These are phyloP conservation scores for Sporothrix mexicana DNA, from an alignment of 2,329 filamentous ascomycete species.

Conservation along the genomic window DNA sequence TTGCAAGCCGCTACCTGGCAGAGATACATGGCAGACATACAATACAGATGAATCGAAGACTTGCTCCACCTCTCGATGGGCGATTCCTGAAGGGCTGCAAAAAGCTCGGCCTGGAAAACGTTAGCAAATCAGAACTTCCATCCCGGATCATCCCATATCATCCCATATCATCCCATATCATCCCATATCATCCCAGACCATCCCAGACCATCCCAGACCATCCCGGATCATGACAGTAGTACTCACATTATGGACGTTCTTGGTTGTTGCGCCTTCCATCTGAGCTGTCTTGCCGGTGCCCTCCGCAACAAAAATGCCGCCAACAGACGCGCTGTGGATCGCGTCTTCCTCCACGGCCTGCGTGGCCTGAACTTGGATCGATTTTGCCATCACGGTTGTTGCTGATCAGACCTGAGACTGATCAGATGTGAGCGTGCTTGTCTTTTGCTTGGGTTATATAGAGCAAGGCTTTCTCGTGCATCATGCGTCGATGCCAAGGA, in stretches of 20 bases:
- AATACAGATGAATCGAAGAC: neutral
- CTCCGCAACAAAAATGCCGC: neutral
- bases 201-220: neutral
- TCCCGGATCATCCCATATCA: neutral
- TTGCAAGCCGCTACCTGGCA: no score
- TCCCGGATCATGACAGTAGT: no score
- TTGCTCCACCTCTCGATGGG: conserved; percentile 5
- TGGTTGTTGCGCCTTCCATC: neutral
- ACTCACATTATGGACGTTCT: conserved; percentile 10
- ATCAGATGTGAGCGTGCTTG: no score
- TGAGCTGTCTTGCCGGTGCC: conserved; percentile 13
- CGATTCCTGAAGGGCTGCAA: conserved; percentile 12
- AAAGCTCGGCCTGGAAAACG: conserved; percentile 9
- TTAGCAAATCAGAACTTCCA: no score
- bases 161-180: neutral
- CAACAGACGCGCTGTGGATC: neutral
- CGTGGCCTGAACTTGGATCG: no score
- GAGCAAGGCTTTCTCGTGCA: no score
- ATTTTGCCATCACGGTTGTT: no score
- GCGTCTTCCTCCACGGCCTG: neutral
- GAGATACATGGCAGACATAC: no score
- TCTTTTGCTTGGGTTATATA: no score
- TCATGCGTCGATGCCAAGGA: no score
- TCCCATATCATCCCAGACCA: neutral
- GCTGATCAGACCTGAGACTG: no score